Percentiles rank a stretch among this genome's conserved stretches.
These are phyloP conservation scores for Hericium coralloides DNA, from an alignment of 768 basidiomycete genomes.

Conservation along the genomic window DNA sequence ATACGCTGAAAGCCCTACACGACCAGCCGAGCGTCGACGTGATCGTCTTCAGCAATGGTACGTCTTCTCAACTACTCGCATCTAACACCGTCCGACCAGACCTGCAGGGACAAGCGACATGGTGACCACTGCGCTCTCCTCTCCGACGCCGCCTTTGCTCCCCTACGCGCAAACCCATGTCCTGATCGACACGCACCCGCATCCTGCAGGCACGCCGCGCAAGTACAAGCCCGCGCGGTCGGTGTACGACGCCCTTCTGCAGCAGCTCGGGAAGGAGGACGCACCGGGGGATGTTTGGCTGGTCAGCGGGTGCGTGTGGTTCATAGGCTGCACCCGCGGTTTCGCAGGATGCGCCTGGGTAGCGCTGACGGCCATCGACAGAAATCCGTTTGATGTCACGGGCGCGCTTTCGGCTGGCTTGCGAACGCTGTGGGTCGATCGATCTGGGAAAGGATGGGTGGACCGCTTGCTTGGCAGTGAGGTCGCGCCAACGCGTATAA, in stretches of 20 bases:
- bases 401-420: constrained; percentile 19
- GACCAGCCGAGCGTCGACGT: constrained; percentile 8
- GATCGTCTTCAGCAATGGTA: constrained; percentile 23
- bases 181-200: background rate
- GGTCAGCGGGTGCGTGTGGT: constrained; percentile 21
- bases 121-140: constrained; percentile 15
- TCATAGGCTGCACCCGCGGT: background rate
- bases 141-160: background rate
- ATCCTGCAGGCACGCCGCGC: constrained; percentile 14
- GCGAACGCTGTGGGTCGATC: constrained; percentile 22
- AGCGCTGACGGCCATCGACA: constrained; percentile 1
- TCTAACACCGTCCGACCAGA: background rate
- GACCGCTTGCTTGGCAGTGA: constrained; percentile 11
- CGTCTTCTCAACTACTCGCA: background rate
- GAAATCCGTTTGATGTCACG: constrained; percentile 25
- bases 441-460: constrained; percentile 17
- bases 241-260: constrained; percentile 18
- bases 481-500: background rate
- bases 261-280: constrained; percentile 7
- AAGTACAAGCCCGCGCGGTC: constrained; percentile 19
- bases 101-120: constrained; percentile 6
- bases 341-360: background rate
- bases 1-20: constrained; percentile 12
- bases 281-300: constrained; percentile 18
- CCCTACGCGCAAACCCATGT: constrained; percentile 1